Conservation (phyloP, 1,284 basidiomycete species). For the Tetrapyrgos nigripes region DNA sequence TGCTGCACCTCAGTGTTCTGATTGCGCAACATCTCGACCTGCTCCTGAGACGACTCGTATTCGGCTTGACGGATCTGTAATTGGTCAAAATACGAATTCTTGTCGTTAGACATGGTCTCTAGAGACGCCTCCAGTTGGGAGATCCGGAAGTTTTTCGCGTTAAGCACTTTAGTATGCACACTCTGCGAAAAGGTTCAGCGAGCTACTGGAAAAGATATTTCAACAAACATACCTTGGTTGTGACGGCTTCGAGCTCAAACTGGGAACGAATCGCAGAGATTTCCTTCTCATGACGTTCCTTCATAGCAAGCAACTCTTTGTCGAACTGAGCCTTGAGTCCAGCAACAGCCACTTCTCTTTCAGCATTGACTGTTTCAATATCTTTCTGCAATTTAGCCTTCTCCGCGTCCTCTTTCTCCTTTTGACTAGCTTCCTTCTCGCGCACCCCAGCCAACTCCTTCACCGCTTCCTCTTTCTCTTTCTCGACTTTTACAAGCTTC, state of each 20-base stretch:
- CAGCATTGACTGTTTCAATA: slow-evolving; percentile 62
- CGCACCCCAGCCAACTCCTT: slow-evolving; percentile 60
- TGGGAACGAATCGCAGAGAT: slow-evolving; percentile 68
- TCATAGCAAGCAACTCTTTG: slow-evolving; percentile 67
- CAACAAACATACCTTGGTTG: slow-evolving; percentile 65
- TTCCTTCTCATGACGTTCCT: slow-evolving; percentile 81
- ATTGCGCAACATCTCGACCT: slow-evolving; percentile 75
- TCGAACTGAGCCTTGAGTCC: slow-evolving; percentile 78
- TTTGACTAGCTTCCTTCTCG: slow-evolving; percentile 59
- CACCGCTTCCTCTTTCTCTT: slow-evolving; percentile 82
- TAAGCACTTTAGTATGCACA: slow-evolving; percentile 71
- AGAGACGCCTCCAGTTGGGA: slow-evolving; percentile 74
- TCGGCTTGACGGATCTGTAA: slow-evolving; percentile 88
- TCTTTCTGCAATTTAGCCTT: slow-evolving; percentile 61
- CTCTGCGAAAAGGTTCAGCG: slow-evolving; percentile 51
- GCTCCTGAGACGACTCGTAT: slow-evolving; percentile 79
- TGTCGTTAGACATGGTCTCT: slow-evolving; percentile 71
- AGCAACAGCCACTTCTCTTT: slow-evolving; percentile 76
- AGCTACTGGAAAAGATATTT: background rate
- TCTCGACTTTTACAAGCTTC: slow-evolving; percentile 92
- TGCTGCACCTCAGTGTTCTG: slow-evolving; percentile 86
- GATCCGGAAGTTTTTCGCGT: slow-evolving; percentile 68
- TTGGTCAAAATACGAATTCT: slow-evolving; percentile 82
- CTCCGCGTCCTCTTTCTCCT: slow-evolving; percentile 78
- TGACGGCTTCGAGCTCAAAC: slow-evolving; percentile 78